These are phyloP conservation scores for Kodamaea fungicola DNA, from an alignment of 1,139 yeast genomes.

Conservation along the genomic window DNA sequence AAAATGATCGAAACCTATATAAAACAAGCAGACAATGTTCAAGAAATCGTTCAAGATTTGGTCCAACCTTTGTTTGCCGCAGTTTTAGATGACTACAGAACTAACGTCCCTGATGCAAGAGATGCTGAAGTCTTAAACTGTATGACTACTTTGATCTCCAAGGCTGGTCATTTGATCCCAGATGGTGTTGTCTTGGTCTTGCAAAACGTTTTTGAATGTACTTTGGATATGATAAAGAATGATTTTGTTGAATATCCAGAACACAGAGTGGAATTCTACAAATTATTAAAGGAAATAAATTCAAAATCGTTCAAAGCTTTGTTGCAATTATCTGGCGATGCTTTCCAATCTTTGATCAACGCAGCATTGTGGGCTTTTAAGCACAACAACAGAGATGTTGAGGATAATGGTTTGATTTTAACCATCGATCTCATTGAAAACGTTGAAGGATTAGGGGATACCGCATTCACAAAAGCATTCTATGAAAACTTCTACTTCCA, in stretches of 20 bases:
- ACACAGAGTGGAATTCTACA: conserved; percentile 94
- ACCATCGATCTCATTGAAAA: conserved; percentile 80
- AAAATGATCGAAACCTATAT: conserved; percentile 87
- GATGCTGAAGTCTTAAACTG: conserved; percentile 97
- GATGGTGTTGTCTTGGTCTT: conserved; percentile 85
- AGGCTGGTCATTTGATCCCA: conserved; percentile 86
- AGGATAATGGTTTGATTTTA: conserved; percentile 80
- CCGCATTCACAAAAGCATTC: conserved; percentile 79
- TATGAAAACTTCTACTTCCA: conserved; percentile 87
- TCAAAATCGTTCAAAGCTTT: conserved; percentile 82
- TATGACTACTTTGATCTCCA: conserved; percentile 83
- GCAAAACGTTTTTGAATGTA: conserved; percentile 90
- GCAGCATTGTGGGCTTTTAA: conserved; percentile 98
- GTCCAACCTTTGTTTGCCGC: conserved; percentile 83
- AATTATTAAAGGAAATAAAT: conserved; percentile 81
- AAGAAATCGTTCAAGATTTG: conserved; percentile 79
- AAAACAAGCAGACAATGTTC: conserved; percentile 80
- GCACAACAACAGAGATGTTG: conserved; percentile 94
- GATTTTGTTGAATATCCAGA: conserved; percentile 97
- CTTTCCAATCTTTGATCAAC: conserved; percentile 85
- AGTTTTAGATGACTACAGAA: conserved; percentile 83
- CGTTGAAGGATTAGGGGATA: conserved; percentile 73
- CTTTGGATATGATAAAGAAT: conserved; percentile 90
- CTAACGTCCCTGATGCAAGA: conserved; percentile 92
- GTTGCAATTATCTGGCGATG: conserved; percentile 84